Evolutionary conservation across 1,284 basidiomycete species (phyloP).

Genomic region (Ustilago lituana): DNA sequence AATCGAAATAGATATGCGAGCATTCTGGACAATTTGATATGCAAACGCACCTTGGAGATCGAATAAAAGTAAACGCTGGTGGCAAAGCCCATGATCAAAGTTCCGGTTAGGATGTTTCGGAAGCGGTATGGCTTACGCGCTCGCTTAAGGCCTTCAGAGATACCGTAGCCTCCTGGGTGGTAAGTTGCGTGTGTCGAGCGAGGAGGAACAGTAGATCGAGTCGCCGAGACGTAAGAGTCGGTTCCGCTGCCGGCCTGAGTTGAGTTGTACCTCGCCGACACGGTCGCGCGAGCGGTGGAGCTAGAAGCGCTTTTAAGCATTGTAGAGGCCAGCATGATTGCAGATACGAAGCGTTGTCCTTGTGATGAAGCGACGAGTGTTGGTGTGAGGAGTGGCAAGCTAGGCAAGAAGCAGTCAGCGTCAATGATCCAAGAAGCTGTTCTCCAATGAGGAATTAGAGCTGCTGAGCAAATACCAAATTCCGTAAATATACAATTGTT

Average conservation of each 20-base stretch:
- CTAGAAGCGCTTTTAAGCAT: conserved; percentile 7
- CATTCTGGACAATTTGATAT: background rate
- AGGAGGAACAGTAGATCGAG: conserved; percentile 42
- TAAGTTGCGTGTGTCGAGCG: conserved; percentile 54
- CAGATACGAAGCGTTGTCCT: background rate
- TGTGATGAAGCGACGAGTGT: too few species aligned
- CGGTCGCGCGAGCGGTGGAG: conserved; percentile 3
- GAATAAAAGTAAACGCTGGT: conserved; percentile 91
- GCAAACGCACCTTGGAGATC: conserved; percentile 70
- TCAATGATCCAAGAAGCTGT: conserved; percentile 16
- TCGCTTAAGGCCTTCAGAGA: conserved; percentile 73
- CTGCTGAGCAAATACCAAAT: conserved; percentile 2
- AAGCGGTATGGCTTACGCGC: conserved; percentile 84
- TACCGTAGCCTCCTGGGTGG: conserved; percentile 55
- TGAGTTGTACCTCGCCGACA: conserved; percentile 24
- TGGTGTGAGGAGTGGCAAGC: conserved; percentile 2
- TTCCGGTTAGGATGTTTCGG: conserved; percentile 82
- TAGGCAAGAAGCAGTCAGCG: background rate
- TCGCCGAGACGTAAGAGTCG: conserved; percentile 26
- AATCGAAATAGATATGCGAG: too few species aligned
- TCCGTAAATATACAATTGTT: background rate
- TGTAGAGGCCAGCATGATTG: conserved; percentile 16
- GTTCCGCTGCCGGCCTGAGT: conserved; percentile 27
- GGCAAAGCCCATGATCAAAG: conserved; percentile 78
- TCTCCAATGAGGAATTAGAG: background rate